phyloP scores from a whole-genome alignment of 129 eudicot species.

The Flaveria linearis region DNA sequence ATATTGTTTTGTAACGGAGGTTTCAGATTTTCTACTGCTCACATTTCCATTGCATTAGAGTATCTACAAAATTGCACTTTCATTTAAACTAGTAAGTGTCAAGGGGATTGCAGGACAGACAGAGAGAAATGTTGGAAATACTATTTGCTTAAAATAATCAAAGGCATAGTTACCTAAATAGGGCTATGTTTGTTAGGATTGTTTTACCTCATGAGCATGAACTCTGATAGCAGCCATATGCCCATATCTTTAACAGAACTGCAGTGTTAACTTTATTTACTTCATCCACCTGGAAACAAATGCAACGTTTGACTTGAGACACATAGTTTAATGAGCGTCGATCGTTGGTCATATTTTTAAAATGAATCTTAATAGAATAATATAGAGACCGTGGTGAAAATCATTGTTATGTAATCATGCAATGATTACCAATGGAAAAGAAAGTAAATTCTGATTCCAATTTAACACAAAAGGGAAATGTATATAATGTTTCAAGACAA shows the following conservation, averaged over 20 bases:
- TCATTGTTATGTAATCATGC: not conserved
- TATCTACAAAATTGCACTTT: not conserved
- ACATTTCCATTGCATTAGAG: too few relatives aligned
- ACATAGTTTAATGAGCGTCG: not conserved
- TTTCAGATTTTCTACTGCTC: not conserved
- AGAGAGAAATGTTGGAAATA: not conserved
- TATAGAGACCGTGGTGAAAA: not conserved
- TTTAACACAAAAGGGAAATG: not conserved
- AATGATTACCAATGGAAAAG: not conserved
- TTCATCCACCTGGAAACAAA: constrained; percentile 5
- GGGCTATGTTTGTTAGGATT: not conserved
- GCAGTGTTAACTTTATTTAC: not conserved
- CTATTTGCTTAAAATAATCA: not conserved
- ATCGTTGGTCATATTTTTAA: constrained; percentile 2
- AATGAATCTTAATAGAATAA: not conserved
- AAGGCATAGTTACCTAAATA: not conserved
- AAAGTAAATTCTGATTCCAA: not conserved
- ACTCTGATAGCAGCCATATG: not conserved
- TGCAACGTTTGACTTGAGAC: not conserved
- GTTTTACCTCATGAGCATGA: not conserved
- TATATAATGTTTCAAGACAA: too few relatives aligned
- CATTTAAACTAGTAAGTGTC: not conserved
- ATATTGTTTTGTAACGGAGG: not conserved
- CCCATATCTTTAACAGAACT: not conserved
- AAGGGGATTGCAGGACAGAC: not conserved